Percentiles rank a stretch among this genome's conserved stretches.
These are phyloP conservation scores for Cladobotryum protrusum DNA, from an alignment of 2,329 filamentous ascomycete species.

Conservation along the genomic window DNA sequence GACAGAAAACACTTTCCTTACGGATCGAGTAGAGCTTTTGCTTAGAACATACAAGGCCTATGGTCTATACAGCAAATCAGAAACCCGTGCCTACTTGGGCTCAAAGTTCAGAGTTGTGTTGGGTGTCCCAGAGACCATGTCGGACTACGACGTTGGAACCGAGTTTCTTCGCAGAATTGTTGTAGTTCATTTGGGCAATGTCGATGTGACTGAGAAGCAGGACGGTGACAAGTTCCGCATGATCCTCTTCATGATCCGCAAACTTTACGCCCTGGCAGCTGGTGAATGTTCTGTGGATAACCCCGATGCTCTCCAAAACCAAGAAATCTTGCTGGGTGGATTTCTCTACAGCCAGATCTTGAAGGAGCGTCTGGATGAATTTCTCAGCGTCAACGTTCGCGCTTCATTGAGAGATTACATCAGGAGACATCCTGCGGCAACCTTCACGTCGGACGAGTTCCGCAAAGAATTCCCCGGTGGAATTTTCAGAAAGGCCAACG, in stretches of 20 bases:
- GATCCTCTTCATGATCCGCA: conserved; percentile 92
- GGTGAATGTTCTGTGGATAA: conserved; percentile 93
- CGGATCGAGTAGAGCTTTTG: conserved; percentile 86
- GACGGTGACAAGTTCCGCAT: conserved; percentile 90
- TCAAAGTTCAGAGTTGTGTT: conserved; percentile 87
- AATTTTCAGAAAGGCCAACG: conserved; percentile 75
- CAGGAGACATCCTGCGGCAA: conserved; percentile 51
- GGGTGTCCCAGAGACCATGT: conserved; percentile 74
- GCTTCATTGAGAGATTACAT: conserved; percentile 51
- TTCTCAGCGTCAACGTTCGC: conserved; percentile 55
- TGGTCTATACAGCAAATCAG: conserved; percentile 70
- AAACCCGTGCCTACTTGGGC: conserved; percentile 81
- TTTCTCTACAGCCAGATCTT: conserved; percentile 93
- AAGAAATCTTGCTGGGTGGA: conserved; percentile 88
- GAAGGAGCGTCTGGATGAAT: conserved; percentile 91
- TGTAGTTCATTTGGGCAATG: conserved; percentile 82
- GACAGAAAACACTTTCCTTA: conserved; percentile 83
- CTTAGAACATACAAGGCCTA: conserved; percentile 92
- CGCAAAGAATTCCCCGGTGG: conserved; percentile 69
- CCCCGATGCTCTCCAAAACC: conserved; percentile 92
- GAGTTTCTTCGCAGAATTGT: conserved; percentile 89
- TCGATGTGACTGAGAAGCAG: conserved; percentile 75
- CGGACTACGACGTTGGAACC: conserved; percentile 81
- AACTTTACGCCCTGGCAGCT: conserved; percentile 87
- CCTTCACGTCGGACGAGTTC: conserved; percentile 75